These are phyloP conservation scores for Theileria parva DNA, from an alignment of 169 alveolate species.

Conservation along the genomic window DNA sequence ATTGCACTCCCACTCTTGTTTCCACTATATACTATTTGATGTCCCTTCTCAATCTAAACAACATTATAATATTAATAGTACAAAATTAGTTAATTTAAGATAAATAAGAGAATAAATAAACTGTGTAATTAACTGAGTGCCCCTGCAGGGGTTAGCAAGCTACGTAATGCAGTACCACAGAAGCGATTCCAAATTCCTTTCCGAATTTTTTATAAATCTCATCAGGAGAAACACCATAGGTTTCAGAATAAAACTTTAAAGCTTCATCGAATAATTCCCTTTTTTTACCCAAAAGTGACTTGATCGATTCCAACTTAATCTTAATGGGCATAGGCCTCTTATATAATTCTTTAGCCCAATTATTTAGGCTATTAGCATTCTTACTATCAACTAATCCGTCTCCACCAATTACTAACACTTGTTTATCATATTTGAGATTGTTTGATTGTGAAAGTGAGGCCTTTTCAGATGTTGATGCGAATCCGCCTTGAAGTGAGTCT, in stretches of 20 bases:
- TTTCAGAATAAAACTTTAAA: conserved; percentile 71
- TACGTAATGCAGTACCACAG: background rate
- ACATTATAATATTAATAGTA: background rate
- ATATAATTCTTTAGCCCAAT: conserved; percentile 72
- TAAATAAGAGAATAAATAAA: no score
- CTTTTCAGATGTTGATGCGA: conserved; percentile 28
- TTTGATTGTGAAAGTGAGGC: conserved; percentile 4
- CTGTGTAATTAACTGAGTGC: no score
- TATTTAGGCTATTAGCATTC: conserved; percentile 61
- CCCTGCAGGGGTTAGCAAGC: background rate
- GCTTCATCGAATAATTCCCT: conserved; percentile 71
- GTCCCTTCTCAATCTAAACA: conserved; percentile 25
- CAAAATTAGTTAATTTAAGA: background rate
- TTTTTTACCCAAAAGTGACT: conserved; percentile 51
- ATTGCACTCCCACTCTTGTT: conserved; percentile 79
- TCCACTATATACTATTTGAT: conserved; percentile 75
- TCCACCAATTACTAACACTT: conserved; percentile 76
- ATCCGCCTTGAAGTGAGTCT: conserved; percentile 34
- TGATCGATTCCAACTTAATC: conserved; percentile 66
- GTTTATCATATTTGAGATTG: conserved; percentile 59
- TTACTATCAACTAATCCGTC: conserved; percentile 72
- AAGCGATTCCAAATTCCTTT: conserved; percentile 58
- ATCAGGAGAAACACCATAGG: conserved; percentile 72
- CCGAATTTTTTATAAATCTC: conserved; percentile 65
- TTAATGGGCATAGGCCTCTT: conserved; percentile 79